Base-by-base conservation (phyloP, 225 moss, liverwort and hornwort species). In the Sphagnum contortum region DNA sequence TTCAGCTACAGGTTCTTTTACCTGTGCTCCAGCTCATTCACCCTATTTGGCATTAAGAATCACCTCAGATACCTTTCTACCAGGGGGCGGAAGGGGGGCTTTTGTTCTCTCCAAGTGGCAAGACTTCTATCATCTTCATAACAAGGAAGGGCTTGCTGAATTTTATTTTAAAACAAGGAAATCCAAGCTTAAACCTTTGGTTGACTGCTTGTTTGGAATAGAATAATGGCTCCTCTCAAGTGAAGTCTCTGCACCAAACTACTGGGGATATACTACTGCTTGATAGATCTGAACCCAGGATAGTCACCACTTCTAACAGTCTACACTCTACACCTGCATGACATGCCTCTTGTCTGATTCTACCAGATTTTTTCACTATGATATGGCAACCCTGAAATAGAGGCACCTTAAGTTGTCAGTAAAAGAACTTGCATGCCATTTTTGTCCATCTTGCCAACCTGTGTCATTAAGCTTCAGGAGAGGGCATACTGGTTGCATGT, bases 311-410 rank as follows among this genome's bases (percentile, higher is more conserved):
- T 68, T 65, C 69, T 44, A 56, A 48, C 56, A 29, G 48, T 66
- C 57, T 59, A 29, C 29, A 29, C 29, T 29, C 29, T 29, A 62
- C 61, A 58, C 61, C 67, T 2, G 54, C 64, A 53, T 46, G 61
- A 69, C 44, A 47, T 58, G 67, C 6, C 6, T 52, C 63, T 70
- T 9, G 59, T 48, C 63, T 55, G 57, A 65, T 69, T 49, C 68
- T 72, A 57, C 68, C 73, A 71, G 60, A 60, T 46, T 56, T 10
- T 70, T 59, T 71, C 29, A 70, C 72, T 60, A 51, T 69, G 59
- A 70, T 50, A 72, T 51, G 87, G 88, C 84, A 75, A 79, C 91
- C 89, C 83, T 87, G 84, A 79, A 86, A 87, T 89, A 86, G 85
- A 81, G 87, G 89, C 80, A 81, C 81, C 86, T 68, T 69, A 69